Base-by-base conservation (phyloP, 192 early-diverging fungal genomes). In the Backusella liffmaniae region DNA sequence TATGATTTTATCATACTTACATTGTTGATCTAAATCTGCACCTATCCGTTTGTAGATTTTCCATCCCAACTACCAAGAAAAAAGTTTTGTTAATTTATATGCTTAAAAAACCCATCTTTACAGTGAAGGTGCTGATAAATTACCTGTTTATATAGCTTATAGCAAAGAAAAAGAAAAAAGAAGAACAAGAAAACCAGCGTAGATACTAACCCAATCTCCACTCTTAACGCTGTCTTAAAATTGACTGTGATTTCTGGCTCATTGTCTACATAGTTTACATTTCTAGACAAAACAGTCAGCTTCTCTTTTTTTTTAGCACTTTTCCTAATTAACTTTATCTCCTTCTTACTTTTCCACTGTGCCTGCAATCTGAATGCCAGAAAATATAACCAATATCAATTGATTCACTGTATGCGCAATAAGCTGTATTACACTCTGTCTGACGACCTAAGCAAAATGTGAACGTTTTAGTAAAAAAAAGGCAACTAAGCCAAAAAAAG, bases 361-460 rank as follows among this genome's bases (percentile, higher is more conserved):
- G 23, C 69, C 75, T 7, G 51, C 67, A 18, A 76, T 26, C 53
- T 76, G 75, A 39, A 76, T 69, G n/a, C 44, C 46, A 42, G 75
- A 46, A 41, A 76, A 76, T 53, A 70, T 41, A n/a, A 69, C 68
- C 13, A 44, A 29, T 12, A 76, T 36, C 12, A 76, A 37, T 36
- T 70, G 68, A 30, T 37, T 70, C 5, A 51, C 15, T 35, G 67
- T 59, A 62, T 76, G 68, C 16, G 75, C 67, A n/a, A 76, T 42
- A n/a, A 70, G 13, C 62, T 76, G 75, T 53, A 76, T 76, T 21
- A 76, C 37, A 51, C 51, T 76, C 41, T 76, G 75, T 29, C 75
- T 53, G 16, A 76, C 67, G 8, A 76, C 49, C 75, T 76, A 71
- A 26, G 29, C 15, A 46, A 30, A 15, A 6, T 30, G 41, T 26